phyloP scores from a whole-genome alignment of 2,329 filamentous ascomycete species.

The Zarea fungicola region DNA sequence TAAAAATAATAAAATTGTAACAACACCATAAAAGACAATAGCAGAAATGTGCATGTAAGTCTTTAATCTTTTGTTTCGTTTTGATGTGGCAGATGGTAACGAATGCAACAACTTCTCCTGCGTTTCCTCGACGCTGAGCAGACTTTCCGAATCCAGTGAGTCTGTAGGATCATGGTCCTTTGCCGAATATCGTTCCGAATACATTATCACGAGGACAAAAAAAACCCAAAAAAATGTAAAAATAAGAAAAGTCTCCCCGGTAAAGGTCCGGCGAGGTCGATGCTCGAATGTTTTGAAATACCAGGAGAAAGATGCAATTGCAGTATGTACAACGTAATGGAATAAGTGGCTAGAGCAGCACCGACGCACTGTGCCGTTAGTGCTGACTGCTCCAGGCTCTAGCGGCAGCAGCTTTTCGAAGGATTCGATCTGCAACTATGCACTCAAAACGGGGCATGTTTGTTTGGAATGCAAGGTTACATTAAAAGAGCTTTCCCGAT shows the following conservation, averaged over 20 bases:
- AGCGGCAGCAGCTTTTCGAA: too few relatives aligned
- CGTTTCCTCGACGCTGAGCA: background rate
- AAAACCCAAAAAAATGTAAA: conserved; percentile 5
- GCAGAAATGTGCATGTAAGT: background rate
- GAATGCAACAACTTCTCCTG: conserved; percentile 2
- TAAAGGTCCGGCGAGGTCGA: too few relatives aligned
- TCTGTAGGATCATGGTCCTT: background rate
- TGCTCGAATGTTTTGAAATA: too few relatives aligned
- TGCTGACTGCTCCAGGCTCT: too few relatives aligned
- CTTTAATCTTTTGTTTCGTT: background rate
- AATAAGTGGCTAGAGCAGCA: too few relatives aligned
- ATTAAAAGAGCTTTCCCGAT: too few relatives aligned
- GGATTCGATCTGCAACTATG: too few relatives aligned
- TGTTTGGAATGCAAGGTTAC: too few relatives aligned
- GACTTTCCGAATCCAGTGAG: conserved; percentile 2
- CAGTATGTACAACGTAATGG: too few relatives aligned
- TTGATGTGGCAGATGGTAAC: background rate
- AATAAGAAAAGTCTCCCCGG: conserved; percentile 6
- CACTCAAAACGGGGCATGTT: too few relatives aligned
- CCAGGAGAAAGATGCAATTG: too few relatives aligned
- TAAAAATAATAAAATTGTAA: background rate
- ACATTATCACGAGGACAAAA: conserved; percentile 1
- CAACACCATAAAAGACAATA: background rate
- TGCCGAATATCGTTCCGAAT: background rate
- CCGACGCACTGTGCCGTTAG: too few relatives aligned